Evolutionary conservation across 1,139 yeast species (phyloP).

Genomic region (Lodderomyces jiufengensis): DNA sequence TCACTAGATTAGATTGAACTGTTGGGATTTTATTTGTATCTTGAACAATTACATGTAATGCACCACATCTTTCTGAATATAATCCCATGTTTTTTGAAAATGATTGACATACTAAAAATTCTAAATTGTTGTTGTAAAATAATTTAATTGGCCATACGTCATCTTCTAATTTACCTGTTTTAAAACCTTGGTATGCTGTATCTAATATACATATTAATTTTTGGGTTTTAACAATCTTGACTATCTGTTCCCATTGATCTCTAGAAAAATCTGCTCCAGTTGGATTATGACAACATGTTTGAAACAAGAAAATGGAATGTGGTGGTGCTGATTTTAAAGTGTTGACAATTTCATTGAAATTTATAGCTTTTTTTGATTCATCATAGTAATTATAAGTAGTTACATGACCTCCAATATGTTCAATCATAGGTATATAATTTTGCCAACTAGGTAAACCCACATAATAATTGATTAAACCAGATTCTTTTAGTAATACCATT

Average conservation of each 20-base stretch:
- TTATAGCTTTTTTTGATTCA: slow-evolving; percentile 20
- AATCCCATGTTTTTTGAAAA: slow-evolving; percentile 47
- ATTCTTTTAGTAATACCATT: slow-evolving; percentile 23
- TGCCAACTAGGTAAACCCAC: slow-evolving; percentile 43
- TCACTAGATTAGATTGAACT: slow-evolving; percentile 26
- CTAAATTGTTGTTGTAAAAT: slow-evolving; percentile 21
- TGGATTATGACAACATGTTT: slow-evolving; percentile 96
- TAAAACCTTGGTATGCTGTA: slow-evolving; percentile 93
- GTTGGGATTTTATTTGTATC: slow-evolving; percentile 19
- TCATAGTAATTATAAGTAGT: slow-evolving; percentile 33
- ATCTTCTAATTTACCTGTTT: slow-evolving; percentile 45
- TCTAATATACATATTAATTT: slow-evolving; percentile 75
- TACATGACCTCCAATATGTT: slow-evolving; percentile 26
- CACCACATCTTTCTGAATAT: slow-evolving; percentile 44
- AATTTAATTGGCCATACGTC: slow-evolving; percentile 30
- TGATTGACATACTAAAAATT: slow-evolving; percentile 39
- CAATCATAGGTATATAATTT: slow-evolving; percentile 38
- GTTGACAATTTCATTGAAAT: slow-evolving; percentile 4
- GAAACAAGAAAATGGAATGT: slow-evolving; percentile 52
- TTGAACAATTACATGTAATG: slow-evolving; percentile 35
- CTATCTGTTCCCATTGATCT: slow-evolving; percentile 75
- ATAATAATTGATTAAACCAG: slow-evolving; percentile 30
- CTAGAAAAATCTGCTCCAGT: slow-evolving; percentile 87
- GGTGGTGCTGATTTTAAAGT: slow-evolving; percentile 26
- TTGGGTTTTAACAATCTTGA: slow-evolving; percentile 53